Base-by-base conservation (phyloP, 352 stramenopile genomes). In the Peronospora belbahrii region DNA sequence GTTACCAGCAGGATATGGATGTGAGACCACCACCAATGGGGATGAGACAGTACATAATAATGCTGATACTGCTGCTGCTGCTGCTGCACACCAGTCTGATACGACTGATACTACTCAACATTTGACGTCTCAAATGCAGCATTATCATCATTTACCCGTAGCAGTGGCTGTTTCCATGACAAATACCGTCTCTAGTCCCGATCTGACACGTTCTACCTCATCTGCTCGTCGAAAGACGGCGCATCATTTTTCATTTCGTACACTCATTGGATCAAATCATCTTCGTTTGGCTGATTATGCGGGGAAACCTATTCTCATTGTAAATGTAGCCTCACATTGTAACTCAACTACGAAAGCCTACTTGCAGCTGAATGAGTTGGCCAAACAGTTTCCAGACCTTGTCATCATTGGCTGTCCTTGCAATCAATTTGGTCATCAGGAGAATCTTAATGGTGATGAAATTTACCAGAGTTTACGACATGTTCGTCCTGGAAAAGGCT, bases 391-490 rank as follows among this genome's bases (percentile, higher is more conserved):
- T 49, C 77, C 77, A 0, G 66, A 84, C 11, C 62, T 89, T 10
- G 70, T 83, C 35, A 68, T 89, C 46, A 65, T 89, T 33, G 77
- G 74, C 20, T 89, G 72, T 25, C 77, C 77, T 27, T 89, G 77
- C 53, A 89, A 89, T 54, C 77, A 86, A 59, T 89, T 89, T 40
- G 74, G 77, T 8, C 77, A 89, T 52, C 77, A 89, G 56, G 77
- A 89, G 59, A 89, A 89, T 42, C 64, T 89, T 35, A 79, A 84
- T 44, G 67, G 74, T 30, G 74, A 86, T 6, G 77, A 89, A 50
- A 89, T 89, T 50, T 75, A 83, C 48, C 57, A 80, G 43, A 87
- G 74, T 40, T 52, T 89, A 20, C 58, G 69, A 54, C 61, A 89
- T 69, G 82, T 89, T 31, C 78, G 78, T 13, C 78, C 78, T 4